Conservation (phyloP, 139 green algal genomes). For the Monoraphidium neglectum region DNA sequence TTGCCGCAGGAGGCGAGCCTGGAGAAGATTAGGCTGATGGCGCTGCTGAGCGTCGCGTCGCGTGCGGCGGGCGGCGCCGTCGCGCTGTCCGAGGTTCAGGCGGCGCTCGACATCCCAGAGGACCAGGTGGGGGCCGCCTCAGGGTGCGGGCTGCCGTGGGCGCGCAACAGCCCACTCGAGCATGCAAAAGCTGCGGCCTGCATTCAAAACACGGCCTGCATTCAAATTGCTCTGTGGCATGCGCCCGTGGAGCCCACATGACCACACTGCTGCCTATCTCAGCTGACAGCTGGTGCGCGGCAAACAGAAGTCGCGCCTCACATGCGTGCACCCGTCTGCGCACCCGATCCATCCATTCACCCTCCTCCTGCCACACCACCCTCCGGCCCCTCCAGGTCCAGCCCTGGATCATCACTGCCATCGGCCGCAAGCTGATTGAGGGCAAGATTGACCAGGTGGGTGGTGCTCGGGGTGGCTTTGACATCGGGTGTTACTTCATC, state of each 20-base stretch:
- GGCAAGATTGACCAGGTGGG: conserved; percentile 53
- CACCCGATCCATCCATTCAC: no score
- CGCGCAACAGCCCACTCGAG: no score
- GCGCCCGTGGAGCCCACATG: no score
- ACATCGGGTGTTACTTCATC: not conserved
- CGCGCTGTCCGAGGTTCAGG: conserved; percentile 14
- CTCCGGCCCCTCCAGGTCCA: conserved; percentile 41
- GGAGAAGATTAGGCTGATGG: conserved; percentile 53
- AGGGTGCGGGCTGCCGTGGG: no score
- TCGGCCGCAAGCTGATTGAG: conserved; percentile 58
- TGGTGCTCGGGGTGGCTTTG: not conserved
- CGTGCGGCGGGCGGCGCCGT: conserved; percentile 16
- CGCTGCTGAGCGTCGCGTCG: conserved; percentile 41
- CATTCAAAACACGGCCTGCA: no score
- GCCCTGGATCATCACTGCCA: conserved; percentile 49
- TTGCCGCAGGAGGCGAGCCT: conserved; percentile 26
- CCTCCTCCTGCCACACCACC: no score
- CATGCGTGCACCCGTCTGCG: no score
- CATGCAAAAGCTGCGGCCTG: no score
- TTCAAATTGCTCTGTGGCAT: no score
- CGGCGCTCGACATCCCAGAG: conserved; percentile 44
- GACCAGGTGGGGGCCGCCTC: conserved; percentile 16
- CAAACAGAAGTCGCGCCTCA: no score
- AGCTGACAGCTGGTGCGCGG: not conserved
- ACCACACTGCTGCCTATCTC: no score